Conservation (phyloP, 306 rosid genomes). For the Vigna hirtella region DNA sequence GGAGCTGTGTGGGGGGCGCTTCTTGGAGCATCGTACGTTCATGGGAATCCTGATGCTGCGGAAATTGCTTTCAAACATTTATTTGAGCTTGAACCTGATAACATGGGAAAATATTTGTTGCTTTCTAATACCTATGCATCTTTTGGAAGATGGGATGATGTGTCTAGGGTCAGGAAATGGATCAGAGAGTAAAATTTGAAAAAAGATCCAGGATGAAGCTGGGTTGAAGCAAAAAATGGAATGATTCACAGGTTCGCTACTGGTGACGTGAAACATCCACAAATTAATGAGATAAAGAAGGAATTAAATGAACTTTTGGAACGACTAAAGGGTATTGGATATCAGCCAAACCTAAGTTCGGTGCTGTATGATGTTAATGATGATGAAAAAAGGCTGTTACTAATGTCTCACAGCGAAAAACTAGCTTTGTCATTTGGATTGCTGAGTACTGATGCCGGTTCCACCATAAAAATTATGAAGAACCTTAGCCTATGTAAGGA, state of each 20-base stretch:
- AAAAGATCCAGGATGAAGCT: slow-evolving; percentile 77
- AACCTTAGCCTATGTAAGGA: slow-evolving; percentile 86
- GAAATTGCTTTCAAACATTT: slow-evolving; percentile 70
- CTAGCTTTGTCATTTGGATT: slow-evolving; percentile 78
- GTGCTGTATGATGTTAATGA: slow-evolving; percentile 63
- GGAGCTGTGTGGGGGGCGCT: slow-evolving; percentile 93
- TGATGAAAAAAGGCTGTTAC: slow-evolving; percentile 60
- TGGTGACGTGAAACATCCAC: slow-evolving; percentile 66
- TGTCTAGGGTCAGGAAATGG: slow-evolving; percentile 69
- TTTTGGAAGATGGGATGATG: slow-evolving; percentile 81
- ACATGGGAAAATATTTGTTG: slow-evolving; percentile 76
- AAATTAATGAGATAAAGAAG: slow-evolving; percentile 58
- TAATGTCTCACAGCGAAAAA: slow-evolving; percentile 81
- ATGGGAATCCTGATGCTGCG: slow-evolving; percentile 72
- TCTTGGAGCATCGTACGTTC: slow-evolving; percentile 82
- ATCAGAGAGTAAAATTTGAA: slow-evolving; percentile 65
- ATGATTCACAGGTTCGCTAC: slow-evolving; percentile 69
- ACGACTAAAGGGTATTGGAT: slow-evolving; percentile 63
- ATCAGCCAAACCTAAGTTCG: slow-evolving; percentile 63
- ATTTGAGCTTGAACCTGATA: slow-evolving; percentile 75
- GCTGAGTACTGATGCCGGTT: slow-evolving; percentile 56
- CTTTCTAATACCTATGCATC: slow-evolving; percentile 72
- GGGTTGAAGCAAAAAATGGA: slow-evolving; percentile 78
- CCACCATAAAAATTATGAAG: slow-evolving; percentile 79
- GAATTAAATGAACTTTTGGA: slow-evolving; percentile 66